A percentile compares a stretch with the other conserved stretches of the same genome.
phyloP scores from a whole-genome alignment of 495 filamentous ascomycete genomes.

The Neurospora africana region DNA sequence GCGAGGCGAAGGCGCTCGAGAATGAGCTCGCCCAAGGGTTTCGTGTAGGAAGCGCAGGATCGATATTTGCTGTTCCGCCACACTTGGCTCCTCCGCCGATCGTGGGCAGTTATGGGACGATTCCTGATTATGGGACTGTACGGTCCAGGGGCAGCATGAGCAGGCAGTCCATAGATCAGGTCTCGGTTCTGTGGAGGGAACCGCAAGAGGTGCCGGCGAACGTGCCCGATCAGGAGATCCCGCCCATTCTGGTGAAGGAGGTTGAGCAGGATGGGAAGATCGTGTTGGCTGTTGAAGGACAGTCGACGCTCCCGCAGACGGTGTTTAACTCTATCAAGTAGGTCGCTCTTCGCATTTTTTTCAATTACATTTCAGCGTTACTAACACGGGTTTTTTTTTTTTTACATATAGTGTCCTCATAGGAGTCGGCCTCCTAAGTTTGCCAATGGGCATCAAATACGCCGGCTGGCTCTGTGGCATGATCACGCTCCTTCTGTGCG shows the following conservation, averaged over 20 bases:
- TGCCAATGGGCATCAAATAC: constrained; percentile 84
- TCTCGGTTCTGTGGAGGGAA: constrained; percentile 59
- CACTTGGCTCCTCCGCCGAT: constrained; percentile 51
- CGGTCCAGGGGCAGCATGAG: constrained; percentile 47
- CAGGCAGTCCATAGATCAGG: constrained; percentile 58
- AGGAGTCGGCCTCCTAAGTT: constrained; percentile 77
- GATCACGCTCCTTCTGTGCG: constrained; percentile 60
- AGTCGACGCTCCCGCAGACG: constrained; percentile 89
- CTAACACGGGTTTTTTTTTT: constrained; percentile 10
- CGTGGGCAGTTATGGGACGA: constrained; percentile 58
- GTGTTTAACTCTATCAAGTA: constrained; percentile 91
- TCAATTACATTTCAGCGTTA: neutral
- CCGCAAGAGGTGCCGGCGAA: constrained; percentile 46
- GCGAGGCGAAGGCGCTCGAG: constrained; percentile 33
- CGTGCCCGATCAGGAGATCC: constrained; percentile 51
- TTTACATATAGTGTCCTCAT: constrained; percentile 66
- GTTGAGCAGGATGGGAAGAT: constrained; percentile 82
- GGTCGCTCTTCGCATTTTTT: neutral
- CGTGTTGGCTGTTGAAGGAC: constrained; percentile 72
- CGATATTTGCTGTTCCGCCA: constrained; percentile 52
- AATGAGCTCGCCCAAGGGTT: constrained; percentile 23
- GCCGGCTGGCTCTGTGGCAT: constrained; percentile 85
- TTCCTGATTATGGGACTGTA: constrained; percentile 60
- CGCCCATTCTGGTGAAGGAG: constrained; percentile 75
- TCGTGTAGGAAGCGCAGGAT: constrained; percentile 27